A percentile compares a stretch with the other conserved stretches of the same genome.
Evolutionary conservation across 2,329 filamentous ascomycete species (phyloP).

Genomic region (Epichloe uncinata): DNA sequence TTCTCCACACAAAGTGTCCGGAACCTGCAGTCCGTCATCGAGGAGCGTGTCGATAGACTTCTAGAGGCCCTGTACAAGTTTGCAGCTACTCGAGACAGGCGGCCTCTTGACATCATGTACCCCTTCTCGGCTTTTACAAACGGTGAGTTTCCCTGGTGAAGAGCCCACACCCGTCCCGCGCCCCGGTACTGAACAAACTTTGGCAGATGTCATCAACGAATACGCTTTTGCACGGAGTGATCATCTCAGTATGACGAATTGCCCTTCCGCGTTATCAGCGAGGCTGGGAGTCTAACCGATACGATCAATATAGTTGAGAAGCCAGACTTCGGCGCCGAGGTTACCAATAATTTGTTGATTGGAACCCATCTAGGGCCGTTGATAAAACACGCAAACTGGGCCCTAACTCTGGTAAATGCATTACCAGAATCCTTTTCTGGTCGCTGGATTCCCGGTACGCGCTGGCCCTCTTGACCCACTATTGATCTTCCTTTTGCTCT

Average conservation of each 20-base stretch:
- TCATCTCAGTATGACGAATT: constrained; percentile 15
- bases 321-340: constrained; percentile 21
- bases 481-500: constrained; percentile 6
- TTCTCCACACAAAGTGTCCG: constrained; percentile 24
- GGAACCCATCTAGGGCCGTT: constrained; percentile 24
- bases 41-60: constrained; percentile 22
- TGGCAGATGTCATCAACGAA: constrained; percentile 26
- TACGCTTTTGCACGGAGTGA: constrained; percentile 25
- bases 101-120: constrained; percentile 22
- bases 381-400: constrained; percentile 24
- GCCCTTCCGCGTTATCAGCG: neutral
- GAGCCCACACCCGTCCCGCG: neutral
- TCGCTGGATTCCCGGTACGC: constrained; percentile 18
- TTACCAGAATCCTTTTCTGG: constrained; percentile 23
- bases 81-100: constrained; percentile 12
- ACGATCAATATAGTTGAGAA: constrained; percentile 14
- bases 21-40: constrained; percentile 24
- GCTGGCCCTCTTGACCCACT: constrained; percentile 5
- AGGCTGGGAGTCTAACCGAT: constrained; percentile 1
- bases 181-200: neutral
- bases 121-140: constrained; percentile 26
- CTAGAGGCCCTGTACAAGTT: constrained; percentile 18
- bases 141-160: constrained; percentile 10
- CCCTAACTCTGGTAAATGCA: constrained; percentile 21
- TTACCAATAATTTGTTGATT: constrained; percentile 22